These are phyloP conservation scores for Beta corolliflora DNA, from an alignment of 179 eudicot genomes.

Conservation along the genomic window DNA sequence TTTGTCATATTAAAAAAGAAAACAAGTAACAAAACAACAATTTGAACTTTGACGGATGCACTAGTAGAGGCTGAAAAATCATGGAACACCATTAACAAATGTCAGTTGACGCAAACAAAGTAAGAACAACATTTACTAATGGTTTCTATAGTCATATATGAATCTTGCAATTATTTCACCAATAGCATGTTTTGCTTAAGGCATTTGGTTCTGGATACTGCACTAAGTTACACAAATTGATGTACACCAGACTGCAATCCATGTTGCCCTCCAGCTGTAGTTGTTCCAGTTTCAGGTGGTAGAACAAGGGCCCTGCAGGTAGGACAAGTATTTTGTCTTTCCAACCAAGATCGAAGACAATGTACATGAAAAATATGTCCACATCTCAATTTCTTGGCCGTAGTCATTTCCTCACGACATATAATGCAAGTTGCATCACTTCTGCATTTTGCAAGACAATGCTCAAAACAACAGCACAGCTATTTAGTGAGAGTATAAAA, in stretches of 20 bases:
- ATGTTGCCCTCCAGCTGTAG: conserved; percentile 47
- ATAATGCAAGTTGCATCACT: conserved; percentile 96
- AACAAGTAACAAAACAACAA: neutral
- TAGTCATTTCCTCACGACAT: conserved; percentile 99
- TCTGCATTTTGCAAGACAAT: conserved; percentile 46
- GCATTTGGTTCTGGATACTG: neutral
- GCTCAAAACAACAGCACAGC: conserved; percentile 12
- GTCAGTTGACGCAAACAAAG: conserved; percentile 2
- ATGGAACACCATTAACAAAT: conserved; percentile 9
- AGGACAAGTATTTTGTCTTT: conserved; percentile 95
- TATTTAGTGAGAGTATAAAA: conserved; percentile 1
- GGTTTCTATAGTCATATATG: neutral
- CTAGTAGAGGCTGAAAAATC: conserved; percentile 44
- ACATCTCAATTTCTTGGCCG: conserved; percentile 85
- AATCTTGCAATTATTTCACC: neutral
- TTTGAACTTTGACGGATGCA: neutral
- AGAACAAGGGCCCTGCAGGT: conserved; percentile 98
- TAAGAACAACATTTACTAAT: neutral
- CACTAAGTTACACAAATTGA: conserved; percentile 36
- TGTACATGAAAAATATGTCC: conserved; percentile 98
- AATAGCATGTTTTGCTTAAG: neutral
- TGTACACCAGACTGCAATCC: conserved; percentile 48
- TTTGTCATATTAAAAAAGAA: neutral
- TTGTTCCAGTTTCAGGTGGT: conserved; percentile 77
- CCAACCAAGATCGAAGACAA: conserved; percentile 99